Evolutionary conservation across 202 grass and related monocot species (phyloP).

Genomic region (Schoenoplectus tabernaemontani): DNA sequence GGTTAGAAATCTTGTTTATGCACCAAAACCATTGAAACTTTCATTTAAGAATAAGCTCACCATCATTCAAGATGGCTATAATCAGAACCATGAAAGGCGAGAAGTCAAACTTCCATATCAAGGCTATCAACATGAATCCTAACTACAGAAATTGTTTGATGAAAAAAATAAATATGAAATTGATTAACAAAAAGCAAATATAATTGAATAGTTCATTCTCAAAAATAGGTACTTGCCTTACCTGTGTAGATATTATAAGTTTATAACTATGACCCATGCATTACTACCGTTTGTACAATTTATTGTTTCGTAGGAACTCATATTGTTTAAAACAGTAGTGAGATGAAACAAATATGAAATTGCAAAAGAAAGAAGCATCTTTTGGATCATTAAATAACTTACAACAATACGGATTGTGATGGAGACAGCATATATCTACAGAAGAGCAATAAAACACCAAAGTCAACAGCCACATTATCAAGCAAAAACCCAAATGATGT

Average conservation of each 20-base stretch:
- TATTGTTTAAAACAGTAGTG: not conserved
- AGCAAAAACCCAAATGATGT: not conserved
- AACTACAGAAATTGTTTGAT: slow-evolving; percentile 39
- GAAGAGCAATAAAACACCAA: not conserved
- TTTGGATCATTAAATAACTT: slow-evolving; percentile 15
- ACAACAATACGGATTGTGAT: slow-evolving; percentile 98
- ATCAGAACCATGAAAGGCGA: slow-evolving; percentile 97
- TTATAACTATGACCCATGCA: not conserved
- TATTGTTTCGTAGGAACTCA: not conserved
- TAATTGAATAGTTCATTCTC: not conserved
- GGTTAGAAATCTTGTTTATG: not conserved
- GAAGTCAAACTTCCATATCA: slow-evolving; percentile 98
- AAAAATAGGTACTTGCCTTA: not conserved
- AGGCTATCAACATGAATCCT: slow-evolving; percentile 83
- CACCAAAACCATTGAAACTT: not conserved
- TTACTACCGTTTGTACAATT: not conserved
- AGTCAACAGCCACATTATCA: not conserved
- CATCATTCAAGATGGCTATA: slow-evolving; percentile 93
- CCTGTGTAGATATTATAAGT: not conserved
- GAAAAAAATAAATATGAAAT: not conserved
- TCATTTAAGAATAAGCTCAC: slow-evolving; percentile 26
- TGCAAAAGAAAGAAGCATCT: slow-evolving; percentile 2
- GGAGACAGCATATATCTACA: slow-evolving; percentile 93
- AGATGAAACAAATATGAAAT: not conserved
- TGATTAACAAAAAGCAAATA: not conserved